phyloP scores from a whole-genome alignment of 371 early-diverging fungal genomes.

The Batrachochytrium dendrobatidis region DNA sequence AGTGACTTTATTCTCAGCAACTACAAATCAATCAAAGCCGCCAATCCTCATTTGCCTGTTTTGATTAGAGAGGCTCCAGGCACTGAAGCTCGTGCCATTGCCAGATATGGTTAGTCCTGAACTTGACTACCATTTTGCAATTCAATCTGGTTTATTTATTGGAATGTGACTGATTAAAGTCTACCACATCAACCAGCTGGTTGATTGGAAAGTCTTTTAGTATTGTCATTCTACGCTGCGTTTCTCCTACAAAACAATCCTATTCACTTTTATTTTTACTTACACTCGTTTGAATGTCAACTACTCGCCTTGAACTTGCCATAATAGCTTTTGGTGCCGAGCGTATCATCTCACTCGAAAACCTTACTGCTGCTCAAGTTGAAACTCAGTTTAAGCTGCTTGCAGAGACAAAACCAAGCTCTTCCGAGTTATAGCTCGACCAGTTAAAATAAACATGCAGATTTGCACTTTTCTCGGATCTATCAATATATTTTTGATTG shows the following conservation, averaged over 20 bases:
- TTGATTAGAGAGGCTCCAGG: slow-evolving; percentile 83
- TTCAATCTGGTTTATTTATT: neutral
- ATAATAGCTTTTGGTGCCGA: slow-evolving; percentile 84
- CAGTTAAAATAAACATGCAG: too few relatives aligned
- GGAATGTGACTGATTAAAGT: neutral
- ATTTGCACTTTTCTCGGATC: too few relatives aligned
- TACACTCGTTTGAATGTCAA: neutral
- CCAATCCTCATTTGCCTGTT: slow-evolving; percentile 83
- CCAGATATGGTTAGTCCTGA: slow-evolving; percentile 70
- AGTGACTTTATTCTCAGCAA: slow-evolving; percentile 78
- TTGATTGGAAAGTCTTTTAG: neutral
- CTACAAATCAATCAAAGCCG: slow-evolving; percentile 70
- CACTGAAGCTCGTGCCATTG: slow-evolving; percentile 81
- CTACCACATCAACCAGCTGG: neutral
- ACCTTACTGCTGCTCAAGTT: slow-evolving; percentile 63
- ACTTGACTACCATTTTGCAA: neutral
- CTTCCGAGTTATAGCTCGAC: slow-evolving; percentile 4
- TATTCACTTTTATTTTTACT: neutral
- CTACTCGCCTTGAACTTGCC: neutral
- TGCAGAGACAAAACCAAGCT: slow-evolving; percentile 22
- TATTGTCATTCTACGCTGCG: neutral
- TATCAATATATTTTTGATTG: too few relatives aligned
- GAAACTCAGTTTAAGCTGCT: slow-evolving; percentile 60
- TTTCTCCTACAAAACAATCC: neutral
- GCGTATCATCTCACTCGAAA: slow-evolving; percentile 67